Evolutionary conservation across 179 eudicot species (phyloP).

Genomic region (Silene vulgaris): DNA sequence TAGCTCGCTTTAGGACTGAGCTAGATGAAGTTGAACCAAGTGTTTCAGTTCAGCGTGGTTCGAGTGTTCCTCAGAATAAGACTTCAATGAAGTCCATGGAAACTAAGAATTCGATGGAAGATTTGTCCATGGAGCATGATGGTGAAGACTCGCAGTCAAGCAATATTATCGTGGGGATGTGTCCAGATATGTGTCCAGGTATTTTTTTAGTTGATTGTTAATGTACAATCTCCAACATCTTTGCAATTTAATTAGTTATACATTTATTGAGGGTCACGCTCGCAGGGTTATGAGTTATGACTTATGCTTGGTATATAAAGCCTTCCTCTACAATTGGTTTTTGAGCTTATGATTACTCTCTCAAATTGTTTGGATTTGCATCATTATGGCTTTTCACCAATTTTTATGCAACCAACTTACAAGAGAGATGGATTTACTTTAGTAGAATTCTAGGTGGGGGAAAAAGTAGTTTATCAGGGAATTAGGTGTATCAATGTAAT

Average conservation of each 20-base stretch:
- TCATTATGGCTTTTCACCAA: no score
- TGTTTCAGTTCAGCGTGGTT: constrained; percentile 35
- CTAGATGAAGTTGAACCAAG: constrained; percentile 48
- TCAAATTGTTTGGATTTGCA: no score
- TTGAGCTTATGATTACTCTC: not conserved
- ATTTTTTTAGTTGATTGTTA: constrained; percentile 14
- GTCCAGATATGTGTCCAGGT: constrained; percentile 99
- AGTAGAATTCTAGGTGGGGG: no score
- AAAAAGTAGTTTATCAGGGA: no score
- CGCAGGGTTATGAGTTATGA: not conserved
- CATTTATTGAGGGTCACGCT: constrained; percentile 1
- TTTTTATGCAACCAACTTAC: no score
- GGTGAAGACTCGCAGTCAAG: constrained; percentile 51
- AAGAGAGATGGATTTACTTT: no score
- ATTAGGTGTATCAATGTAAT: no score
- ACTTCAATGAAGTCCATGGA: constrained; percentile 34
- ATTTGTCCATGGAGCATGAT: constrained; percentile 41
- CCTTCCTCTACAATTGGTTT: not conserved
- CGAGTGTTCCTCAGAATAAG: constrained; percentile 33
- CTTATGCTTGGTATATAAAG: not conserved
- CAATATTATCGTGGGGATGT: constrained; percentile 59
- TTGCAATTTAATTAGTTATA: not conserved
- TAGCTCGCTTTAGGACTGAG: constrained; percentile 74
- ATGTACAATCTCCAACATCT: not conserved
- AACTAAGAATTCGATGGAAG: constrained; percentile 40